These are phyloP conservation scores for Dactylellina sp. DNA, from an alignment of 2,329 filamentous ascomycete species.

Conservation along the genomic window DNA sequence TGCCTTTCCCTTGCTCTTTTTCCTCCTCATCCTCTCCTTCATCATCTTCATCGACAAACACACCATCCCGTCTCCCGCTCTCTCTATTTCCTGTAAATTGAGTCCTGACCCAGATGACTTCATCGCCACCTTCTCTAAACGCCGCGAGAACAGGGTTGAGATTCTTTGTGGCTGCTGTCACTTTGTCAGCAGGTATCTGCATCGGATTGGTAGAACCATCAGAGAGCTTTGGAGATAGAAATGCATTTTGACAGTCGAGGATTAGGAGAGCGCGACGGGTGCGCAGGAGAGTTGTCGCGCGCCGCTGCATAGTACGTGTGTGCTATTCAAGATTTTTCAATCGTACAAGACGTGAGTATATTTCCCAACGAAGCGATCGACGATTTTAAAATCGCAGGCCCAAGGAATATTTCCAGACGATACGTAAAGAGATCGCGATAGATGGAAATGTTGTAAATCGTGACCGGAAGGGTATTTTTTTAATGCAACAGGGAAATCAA, in stretches of 20 bases:
- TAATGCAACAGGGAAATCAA: too few species aligned
- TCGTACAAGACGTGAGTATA: too few species aligned
- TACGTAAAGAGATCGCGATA: too few species aligned
- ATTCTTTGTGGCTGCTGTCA: conserved; percentile 72
- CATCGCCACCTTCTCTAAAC: conserved; percentile 78
- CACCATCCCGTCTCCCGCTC: conserved; percentile 67
- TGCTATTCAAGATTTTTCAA: neutral
- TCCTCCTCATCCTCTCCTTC: conserved; percentile 61
- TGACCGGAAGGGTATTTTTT: too few species aligned
- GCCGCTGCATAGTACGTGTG: conserved; percentile 19
- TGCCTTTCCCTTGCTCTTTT: conserved; percentile 53
- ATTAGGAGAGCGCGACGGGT: conserved; percentile 78
- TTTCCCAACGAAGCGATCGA: conserved; percentile 1
- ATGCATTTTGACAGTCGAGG: conserved; percentile 91
- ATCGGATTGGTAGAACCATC: conserved; percentile 69
- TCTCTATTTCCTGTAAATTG: conserved; percentile 75
- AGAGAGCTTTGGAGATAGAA: conserved; percentile 66
- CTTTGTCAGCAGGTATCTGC: conserved; percentile 72
- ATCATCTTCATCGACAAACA: conserved; percentile 62
- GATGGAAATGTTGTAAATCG: too few species aligned
- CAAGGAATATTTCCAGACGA: too few species aligned
- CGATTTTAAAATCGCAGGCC: too few species aligned
- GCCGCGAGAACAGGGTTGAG: conserved; percentile 75
- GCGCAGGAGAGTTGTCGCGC: conserved; percentile 50
- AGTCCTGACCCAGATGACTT: conserved; percentile 86